A percentile compares a stretch with the other conserved stretches of the same genome.
phyloP scores from a whole-genome alignment of 2,329 filamentous ascomycete genomes.

The Fusarium vanettenii region DNA sequence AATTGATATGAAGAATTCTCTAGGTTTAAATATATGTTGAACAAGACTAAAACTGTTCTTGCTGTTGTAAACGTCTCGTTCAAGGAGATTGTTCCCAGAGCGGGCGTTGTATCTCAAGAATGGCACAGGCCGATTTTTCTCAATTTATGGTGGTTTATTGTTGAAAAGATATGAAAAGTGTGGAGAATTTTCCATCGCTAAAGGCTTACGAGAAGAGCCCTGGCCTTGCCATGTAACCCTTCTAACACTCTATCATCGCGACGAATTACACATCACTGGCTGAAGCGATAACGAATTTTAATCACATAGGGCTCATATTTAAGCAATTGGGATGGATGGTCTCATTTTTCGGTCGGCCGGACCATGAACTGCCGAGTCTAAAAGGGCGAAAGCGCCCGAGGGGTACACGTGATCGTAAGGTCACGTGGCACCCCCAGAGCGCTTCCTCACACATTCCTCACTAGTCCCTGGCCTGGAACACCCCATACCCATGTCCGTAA shows the following conservation, averaged over 20 bases:
- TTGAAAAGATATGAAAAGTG: background rate
- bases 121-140: no score
- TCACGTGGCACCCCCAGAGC: background rate
- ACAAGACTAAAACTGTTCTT: background rate
- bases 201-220: background rate
- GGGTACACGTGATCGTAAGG: background rate
- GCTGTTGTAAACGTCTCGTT: background rate
- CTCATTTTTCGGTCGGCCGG: background rate
- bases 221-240: background rate
- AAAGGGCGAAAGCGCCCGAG: background rate
- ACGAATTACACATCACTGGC: background rate
- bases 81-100: no score
- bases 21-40: background rate
- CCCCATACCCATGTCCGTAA: conserved; percentile 37
- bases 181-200: background rate
- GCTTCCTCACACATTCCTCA: background rate
- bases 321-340: background rate
- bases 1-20: background rate
- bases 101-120: no score
- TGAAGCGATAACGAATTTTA: background rate
- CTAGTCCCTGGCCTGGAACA: background rate
- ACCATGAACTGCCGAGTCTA: background rate
- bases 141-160: background rate
- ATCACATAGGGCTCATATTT: fast-evolving
- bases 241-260: background rate